phyloP scores from a whole-genome alignment of 75 land plant species.

The Gnetum montanum region DNA sequence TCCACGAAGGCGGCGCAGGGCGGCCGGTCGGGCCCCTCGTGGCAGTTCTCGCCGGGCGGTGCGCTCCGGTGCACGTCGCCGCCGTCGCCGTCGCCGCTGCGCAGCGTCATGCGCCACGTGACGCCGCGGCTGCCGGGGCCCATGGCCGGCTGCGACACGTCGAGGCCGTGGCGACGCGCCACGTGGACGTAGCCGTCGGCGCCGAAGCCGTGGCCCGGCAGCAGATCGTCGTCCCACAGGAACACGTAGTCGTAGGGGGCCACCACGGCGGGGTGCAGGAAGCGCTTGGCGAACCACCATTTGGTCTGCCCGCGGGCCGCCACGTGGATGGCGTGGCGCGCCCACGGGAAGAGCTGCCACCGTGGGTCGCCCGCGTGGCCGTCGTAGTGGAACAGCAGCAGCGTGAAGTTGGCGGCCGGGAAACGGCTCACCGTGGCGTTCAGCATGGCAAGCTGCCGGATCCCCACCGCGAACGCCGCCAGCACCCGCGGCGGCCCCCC shows the following conservation, averaged over 20 bases:
- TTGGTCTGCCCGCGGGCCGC: slow-evolving; percentile 24
- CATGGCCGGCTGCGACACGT: slow-evolving; percentile 37
- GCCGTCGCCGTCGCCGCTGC: slow-evolving; percentile 17
- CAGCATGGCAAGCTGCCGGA: background rate
- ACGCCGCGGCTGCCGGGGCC: slow-evolving; percentile 21
- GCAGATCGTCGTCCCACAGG: slow-evolving; percentile 41
- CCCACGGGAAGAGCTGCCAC: slow-evolving; percentile 36
- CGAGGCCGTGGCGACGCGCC: slow-evolving; percentile 19
- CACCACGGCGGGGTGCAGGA: background rate
- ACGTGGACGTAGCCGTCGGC: slow-evolving; percentile 27
- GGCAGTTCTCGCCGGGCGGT: too few relatives aligned
- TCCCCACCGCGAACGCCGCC: background rate
- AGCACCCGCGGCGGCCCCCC: too few relatives aligned
- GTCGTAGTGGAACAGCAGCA: slow-evolving; percentile 35
- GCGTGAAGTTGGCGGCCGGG: slow-evolving; percentile 24
- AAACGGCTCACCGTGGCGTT: slow-evolving; percentile 4
- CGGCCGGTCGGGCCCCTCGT: slow-evolving; percentile 22
- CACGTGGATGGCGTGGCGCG: slow-evolving; percentile 24
- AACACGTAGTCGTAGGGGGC: background rate
- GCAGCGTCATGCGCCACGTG: slow-evolving; percentile 41
- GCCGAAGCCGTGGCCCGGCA: slow-evolving; percentile 23
- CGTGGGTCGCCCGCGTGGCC: slow-evolving; percentile 17
- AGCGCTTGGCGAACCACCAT: slow-evolving; percentile 15
- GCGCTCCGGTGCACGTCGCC: slow-evolving; percentile 7
- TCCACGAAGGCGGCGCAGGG: slow-evolving; percentile 54